Evolutionary conservation across 106 monocot genomes (phyloP).

Genomic region (Chionographis japonica): DNA sequence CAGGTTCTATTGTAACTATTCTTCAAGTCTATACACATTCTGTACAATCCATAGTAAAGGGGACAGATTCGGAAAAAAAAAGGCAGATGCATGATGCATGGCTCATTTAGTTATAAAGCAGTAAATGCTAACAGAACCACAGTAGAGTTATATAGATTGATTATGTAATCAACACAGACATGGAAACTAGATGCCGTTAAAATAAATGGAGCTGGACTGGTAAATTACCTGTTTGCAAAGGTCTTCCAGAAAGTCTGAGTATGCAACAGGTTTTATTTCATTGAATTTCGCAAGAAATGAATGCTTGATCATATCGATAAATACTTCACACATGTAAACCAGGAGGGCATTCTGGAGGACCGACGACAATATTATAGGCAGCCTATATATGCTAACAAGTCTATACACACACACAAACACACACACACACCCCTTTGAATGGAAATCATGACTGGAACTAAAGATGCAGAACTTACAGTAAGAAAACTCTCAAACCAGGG

Average conservation of each 20-base stretch:
- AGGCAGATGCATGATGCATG: too few relatives aligned
- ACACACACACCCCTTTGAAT: background rate
- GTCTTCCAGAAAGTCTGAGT: slow-evolving; percentile 94
- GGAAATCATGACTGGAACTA: slow-evolving; percentile 1
- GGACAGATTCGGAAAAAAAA: too few relatives aligned
- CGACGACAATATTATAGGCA: slow-evolving; percentile 15
- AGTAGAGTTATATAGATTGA: background rate
- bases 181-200: background rate
- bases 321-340: slow-evolving; percentile 84
- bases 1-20: too few relatives aligned
- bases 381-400: background rate
- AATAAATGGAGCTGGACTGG: background rate
- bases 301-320: slow-evolving; percentile 89
- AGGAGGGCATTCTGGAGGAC: slow-evolving; percentile 57
- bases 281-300: slow-evolving; percentile 97
- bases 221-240: slow-evolving; percentile 83
- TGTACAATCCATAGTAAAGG: too few relatives aligned
- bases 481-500: slow-evolving; percentile 71
- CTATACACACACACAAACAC: too few relatives aligned
- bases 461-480: slow-evolving; percentile 32
- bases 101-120: background rate
- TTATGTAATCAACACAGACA: background rate
- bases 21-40: too few relatives aligned
- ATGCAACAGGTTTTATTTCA: slow-evolving; percentile 89
- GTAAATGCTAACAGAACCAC: background rate